Evolutionary conservation across 2,329 filamentous ascomycete genomes (phyloP).

Genomic region (Alternaria arbusti): DNA sequence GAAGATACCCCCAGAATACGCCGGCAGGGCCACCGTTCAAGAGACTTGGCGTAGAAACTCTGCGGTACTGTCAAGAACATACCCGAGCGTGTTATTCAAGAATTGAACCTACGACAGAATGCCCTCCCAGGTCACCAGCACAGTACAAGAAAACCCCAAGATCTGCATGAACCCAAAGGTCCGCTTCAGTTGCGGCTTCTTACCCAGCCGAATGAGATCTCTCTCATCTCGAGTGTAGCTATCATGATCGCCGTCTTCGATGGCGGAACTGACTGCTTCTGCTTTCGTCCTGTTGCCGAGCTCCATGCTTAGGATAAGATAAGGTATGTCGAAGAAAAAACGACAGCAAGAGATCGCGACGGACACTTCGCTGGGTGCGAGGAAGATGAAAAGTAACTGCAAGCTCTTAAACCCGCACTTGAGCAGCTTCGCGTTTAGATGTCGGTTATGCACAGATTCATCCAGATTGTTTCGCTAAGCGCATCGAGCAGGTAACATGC

Average conservation of each 20-base stretch:
- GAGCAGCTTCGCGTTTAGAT: background rate
- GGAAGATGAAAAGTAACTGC: background rate
- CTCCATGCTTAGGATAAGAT: background rate
- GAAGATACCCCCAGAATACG: constrained; percentile 12
- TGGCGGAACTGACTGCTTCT: background rate
- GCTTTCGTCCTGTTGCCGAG: background rate
- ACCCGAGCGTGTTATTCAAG: too few species aligned
- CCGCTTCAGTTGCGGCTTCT: constrained; percentile 15
- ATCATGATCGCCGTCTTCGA: background rate
- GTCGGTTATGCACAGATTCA: background rate
- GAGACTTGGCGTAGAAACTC: constrained; percentile 4
- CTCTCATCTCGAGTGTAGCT: constrained; percentile 1
- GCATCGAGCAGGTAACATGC: background rate
- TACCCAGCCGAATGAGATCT: constrained; percentile 11
- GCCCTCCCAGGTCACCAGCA: constrained; percentile 13
- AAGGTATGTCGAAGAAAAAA: too few species aligned
- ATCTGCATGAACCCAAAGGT: constrained; percentile 19
- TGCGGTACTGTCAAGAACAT: background rate
- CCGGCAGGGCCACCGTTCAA: constrained; percentile 22
- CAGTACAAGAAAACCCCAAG: constrained; percentile 5
- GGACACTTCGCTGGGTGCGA: background rate
- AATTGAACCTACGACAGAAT: background rate
- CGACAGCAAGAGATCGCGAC: background rate
- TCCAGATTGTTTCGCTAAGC: background rate
- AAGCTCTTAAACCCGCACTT: background rate